Base-by-base conservation (phyloP, 1,284 basidiomycete genomes). In the Calocybe gambosa region DNA sequence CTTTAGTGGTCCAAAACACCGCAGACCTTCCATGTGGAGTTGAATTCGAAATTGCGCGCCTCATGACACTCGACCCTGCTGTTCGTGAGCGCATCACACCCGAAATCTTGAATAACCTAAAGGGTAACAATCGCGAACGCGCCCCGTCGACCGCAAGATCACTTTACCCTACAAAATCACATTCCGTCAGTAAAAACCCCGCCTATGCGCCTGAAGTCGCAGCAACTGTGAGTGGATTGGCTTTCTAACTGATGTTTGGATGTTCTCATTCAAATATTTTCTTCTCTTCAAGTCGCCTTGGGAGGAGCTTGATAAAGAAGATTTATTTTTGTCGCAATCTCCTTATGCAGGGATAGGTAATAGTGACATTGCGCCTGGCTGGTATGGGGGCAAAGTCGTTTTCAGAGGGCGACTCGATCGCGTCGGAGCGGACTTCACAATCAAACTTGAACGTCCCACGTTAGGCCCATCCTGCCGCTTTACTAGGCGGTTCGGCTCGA, bases 321-420 rank as follows among this genome's bases (percentile, higher is more conserved):
- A 69, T 31, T 50, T 57, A 3, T 46, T 51, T 13, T 50, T 67
- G 6, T 41, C 48, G 0, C 45, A 51, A 13, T 54, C 67, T 45
- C 47, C 46, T 7, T 57, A 58, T 31, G 59, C 61, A 13, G 65
- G 61, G 18, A 50, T 71, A 2, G 69, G 68, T 1, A 62, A 67
- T 42, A 60, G 58, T 34, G 41, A 54, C 6, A 51, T 55, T 15
- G 45, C 55, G 5, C 57, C 64, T n/a, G 60, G 54, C 31, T 71
- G 65, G 64, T 72, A 71, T 50, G 70, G 69, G 0, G 70, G 70
- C 5, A 71, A 70, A 50, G 57, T 72, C 1, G 57, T 62, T 12
- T 71, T 71, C 45, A 52, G 55, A 0, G 67, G 56, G 1, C 63
- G 55, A 41, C 39, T 70, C 20, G 52, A 57, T 10, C 53, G 28